Base-by-base conservation (phyloP, 164 flowering plant genomes). In the Akebia trifoliata region DNA sequence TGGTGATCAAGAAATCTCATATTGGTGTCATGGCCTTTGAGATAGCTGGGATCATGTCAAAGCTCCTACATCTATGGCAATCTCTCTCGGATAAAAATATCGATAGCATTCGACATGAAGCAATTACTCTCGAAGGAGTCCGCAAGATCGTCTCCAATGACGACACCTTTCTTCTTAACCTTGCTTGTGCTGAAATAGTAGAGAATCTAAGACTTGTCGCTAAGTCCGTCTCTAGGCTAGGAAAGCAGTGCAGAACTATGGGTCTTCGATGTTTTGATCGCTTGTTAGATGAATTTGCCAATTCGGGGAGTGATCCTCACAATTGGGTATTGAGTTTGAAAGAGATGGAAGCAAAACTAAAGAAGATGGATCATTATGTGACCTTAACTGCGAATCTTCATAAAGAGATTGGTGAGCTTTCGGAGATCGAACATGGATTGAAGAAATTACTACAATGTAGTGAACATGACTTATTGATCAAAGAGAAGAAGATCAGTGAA, bases 61-160 rank as follows among this genome's bases (percentile, higher is more conserved):
- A 87, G 73, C 81, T 93, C 25, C 61, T 85, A 50, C 90, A 85
- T 29, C 77, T 90, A 0, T 78, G 83, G 81, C 84, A 75, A 17
- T 78, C 85, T 18, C 83, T 93, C 32, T 73, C 94, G 10, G 92
- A 93, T 67, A 64, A 74, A 25, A 69, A 62, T 69, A 62, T 83
- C 26, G 4, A 63, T 40, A 78, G 79, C 8, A 65, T 85, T 29
- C 77, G 80, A 10, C 66, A 69, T 51, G 81, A 82, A 8, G 68
- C 82, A 2, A 73, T 82, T 15, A 57, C 77, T 7, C 77, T 88
- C 3, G 87, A 86, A 59, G 98, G 96, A 17, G 84, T 88, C n/a
- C 79, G 79, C 2, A 88, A 86, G 67, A 79, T 92, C 44, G 87
- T 92, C 59, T 88, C 98, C 28, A 78, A 73, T 62, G 95, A 92